Conservation (phyloP, 257 asterid species). For the Nicotiana tabacum region DNA sequence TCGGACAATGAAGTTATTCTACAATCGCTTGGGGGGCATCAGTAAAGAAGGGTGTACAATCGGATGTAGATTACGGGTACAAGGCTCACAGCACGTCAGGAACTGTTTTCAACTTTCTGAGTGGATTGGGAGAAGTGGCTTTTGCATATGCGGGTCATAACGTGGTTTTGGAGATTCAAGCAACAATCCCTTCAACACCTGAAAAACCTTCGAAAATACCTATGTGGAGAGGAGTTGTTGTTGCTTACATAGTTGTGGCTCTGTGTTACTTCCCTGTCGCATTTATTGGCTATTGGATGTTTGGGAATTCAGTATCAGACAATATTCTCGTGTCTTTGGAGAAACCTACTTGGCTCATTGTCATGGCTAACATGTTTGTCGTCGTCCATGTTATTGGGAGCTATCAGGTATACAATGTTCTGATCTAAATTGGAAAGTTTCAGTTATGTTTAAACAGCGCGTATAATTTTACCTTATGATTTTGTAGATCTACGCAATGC, state of each 20-base stretch:
- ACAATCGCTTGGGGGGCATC: conserved; percentile 94
- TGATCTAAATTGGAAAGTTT: background rate
- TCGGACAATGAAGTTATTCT: conserved; percentile 48
- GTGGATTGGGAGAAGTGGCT: conserved; percentile 82
- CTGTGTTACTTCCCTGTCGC: conserved; percentile 93
- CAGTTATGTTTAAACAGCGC: background rate
- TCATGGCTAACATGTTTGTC: conserved; percentile 87
- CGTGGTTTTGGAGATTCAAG: conserved; percentile 85
- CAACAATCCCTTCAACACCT: conserved; percentile 88
- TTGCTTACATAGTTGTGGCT: conserved; percentile 85
- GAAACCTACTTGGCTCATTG: conserved; percentile 79
- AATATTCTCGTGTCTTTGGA: conserved; percentile 53
- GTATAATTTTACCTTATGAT: background rate
- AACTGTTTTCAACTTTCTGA: conserved; percentile 65
- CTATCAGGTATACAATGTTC: conserved; percentile 55
- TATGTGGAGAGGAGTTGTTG: conserved; percentile 92
- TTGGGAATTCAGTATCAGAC: conserved; percentile 52
- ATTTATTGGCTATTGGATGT: conserved; percentile 64
- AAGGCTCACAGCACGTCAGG: conserved; percentile 46
- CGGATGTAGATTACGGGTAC: conserved; percentile 61
- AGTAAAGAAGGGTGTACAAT: conserved; percentile 53
- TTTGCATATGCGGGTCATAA: conserved; percentile 96
- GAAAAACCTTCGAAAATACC: conserved; percentile 84
- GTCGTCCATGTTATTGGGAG: conserved; percentile 92
- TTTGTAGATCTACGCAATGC: conserved; percentile 35